Evolutionary conservation across 1,284 basidiomycete genomes (phyloP).

Genomic region (Sphaerobolus stellatus): DNA sequence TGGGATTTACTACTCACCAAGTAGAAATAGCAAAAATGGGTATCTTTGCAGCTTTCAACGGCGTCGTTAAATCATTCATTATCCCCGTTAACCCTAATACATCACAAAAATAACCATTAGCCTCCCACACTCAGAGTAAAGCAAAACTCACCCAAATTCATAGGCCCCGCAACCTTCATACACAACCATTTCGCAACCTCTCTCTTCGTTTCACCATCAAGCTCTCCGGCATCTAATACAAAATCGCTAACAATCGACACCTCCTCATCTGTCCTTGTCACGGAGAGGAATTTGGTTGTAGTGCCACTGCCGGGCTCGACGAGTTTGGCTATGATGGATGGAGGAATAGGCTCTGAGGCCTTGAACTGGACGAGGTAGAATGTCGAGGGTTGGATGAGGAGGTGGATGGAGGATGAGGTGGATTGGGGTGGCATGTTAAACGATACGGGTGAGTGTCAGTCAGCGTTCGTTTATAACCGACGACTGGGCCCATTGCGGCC

Average conservation of each 20-base stretch:
- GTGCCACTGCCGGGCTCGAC: conserved; percentile 17
- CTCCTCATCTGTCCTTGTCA: conserved; percentile 61
- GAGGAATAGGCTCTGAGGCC: conserved; percentile 26
- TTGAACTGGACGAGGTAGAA: conserved; percentile 61
- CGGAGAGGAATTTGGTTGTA: conserved; percentile 45
- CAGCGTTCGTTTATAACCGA: too few species aligned
- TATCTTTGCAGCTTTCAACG: conserved; percentile 54
- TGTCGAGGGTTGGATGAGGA: conserved; percentile 50
- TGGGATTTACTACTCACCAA: too few species aligned
- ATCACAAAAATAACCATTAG: conserved; percentile 1
- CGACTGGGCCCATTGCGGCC: too few species aligned
- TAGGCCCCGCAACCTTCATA: conserved; percentile 62
- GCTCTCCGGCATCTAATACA: conserved; percentile 25
- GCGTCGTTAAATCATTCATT: conserved; percentile 52
- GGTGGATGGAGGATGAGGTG: conserved; percentile 45
- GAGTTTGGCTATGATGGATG: conserved; percentile 28
- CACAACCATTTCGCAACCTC: conserved; percentile 50
- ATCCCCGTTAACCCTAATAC: conserved; percentile 62
- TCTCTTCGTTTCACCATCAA: neutral
- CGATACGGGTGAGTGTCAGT: too few species aligned
- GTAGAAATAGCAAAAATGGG: conserved; percentile 68
- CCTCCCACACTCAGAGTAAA: neutral
- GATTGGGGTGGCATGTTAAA: conserved; percentile 58
- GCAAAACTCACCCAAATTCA: conserved; percentile 56
- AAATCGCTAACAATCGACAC: conserved; percentile 55